These are phyloP conservation scores for Gynostemma pentaphyllum DNA, from an alignment of 306 rosid species.

Conservation along the genomic window DNA sequence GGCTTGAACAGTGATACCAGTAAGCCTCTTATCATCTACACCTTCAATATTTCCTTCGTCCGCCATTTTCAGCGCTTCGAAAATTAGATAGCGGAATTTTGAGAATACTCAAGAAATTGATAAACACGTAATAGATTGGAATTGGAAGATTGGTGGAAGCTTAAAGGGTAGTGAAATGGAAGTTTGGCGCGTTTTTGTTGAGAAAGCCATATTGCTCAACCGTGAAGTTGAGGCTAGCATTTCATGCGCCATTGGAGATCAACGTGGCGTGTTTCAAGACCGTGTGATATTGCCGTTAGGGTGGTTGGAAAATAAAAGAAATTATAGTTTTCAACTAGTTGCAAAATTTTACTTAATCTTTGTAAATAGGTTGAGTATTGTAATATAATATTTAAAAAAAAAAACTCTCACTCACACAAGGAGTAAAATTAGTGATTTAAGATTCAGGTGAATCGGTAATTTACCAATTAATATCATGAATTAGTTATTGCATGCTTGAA, in stretches of 20 bases:
- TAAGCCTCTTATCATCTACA: not conserved
- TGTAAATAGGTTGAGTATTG: too few relatives aligned
- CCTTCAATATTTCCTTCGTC: conserved; percentile 4
- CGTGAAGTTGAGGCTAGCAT: conserved; percentile 6
- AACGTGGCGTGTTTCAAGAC: not conserved
- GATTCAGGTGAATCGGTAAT: too few relatives aligned
- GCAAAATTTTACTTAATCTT: too few relatives aligned
- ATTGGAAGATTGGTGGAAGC: not conserved
- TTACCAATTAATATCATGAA: too few relatives aligned
- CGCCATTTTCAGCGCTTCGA: conserved; percentile 35
- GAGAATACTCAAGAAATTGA: not conserved
- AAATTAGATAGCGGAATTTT: not conserved
- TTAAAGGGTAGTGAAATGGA: not conserved
- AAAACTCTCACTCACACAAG: too few relatives aligned
- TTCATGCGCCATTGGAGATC: not conserved
- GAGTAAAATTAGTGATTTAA: too few relatives aligned
- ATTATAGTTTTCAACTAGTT: too few relatives aligned
- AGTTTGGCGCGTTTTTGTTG: not conserved
- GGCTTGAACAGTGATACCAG: conserved; percentile 44
- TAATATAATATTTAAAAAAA: too few relatives aligned
- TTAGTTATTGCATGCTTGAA: too few relatives aligned
- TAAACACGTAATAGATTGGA: not conserved
- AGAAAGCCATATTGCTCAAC: not conserved
- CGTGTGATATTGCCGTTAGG: too few relatives aligned
- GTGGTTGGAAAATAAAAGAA: too few relatives aligned